Base-by-base conservation (phyloP, 495 filamentous ascomycete species). In the Jackrogersella minutella region DNA sequence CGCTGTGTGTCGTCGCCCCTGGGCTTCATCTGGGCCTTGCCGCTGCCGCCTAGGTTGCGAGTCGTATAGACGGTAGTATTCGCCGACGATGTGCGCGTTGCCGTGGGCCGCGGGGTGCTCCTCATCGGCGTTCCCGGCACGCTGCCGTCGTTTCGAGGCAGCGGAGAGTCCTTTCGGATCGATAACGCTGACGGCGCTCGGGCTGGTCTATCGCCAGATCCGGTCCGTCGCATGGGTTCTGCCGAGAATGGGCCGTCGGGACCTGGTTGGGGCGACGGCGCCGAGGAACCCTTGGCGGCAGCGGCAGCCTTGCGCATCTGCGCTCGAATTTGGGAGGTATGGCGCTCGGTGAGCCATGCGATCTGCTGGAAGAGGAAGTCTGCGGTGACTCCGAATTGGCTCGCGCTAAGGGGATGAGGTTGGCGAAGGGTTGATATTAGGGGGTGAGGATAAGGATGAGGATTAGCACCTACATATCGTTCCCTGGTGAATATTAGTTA, bases 341-440 rank as follows among this genome's bases (percentile, higher is more conserved):
- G 92, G 40, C 90, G 86, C 77, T 99, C 93, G 70, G 96, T 96
- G 1, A 97, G 87, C 89, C 93, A 97, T 78, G 92, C 92, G 62
- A 92, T 92, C 75, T 98, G 92, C 74, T 97, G 93, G 4, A 97
- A 87, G 6, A 99, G 80, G 73, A 98, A 99, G 21, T 93, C 84
- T 22, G 93, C 85, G 10, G 91, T 88, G 34, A 97, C 95, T 39
- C 81, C 73, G 68, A 85, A 82, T 17, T 76, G 64, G 40, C 68
- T 64, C 13, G 82, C 82, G 61, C 84, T 85, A 39, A 6, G 17
- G 24, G 40, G 59, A 39, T 44, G 58, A 46, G 73, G 71, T 75
- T 55, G 66, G 51, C 51, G 24, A 40, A 14, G 52, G 63, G 58
- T 66, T 39, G 54, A 66, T 59, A 53, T 34, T 41, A 47, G 10